A percentile compares a stretch with the other conserved stretches of the same genome.
phyloP scores from a whole-genome alignment of 345 rosid species.

The Pistacia atlantica region DNA sequence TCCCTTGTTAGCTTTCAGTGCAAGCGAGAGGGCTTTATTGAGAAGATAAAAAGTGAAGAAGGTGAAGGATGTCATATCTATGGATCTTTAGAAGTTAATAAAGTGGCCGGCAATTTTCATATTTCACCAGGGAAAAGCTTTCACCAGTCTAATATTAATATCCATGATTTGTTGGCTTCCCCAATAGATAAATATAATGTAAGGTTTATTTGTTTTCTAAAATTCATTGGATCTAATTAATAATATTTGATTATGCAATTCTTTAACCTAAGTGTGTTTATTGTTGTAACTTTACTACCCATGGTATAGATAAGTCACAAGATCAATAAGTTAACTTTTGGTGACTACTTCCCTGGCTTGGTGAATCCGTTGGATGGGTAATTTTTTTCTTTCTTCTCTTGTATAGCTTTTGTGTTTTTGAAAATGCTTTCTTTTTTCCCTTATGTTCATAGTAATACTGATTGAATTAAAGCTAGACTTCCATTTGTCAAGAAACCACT shows the following conservation, averaged over 20 bases:
- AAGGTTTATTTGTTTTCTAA: conserved; percentile 28
- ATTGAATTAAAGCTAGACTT: not conserved
- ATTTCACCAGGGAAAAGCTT: conserved; percentile 84
- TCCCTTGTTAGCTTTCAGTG: conserved; percentile 45
- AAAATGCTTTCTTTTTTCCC: not conserved
- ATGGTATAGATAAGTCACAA: conserved; percentile 72
- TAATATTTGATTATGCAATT: not conserved
- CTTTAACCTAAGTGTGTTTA: not conserved
- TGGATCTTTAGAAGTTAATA: conserved; percentile 86
- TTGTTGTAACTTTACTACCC: conserved; percentile 11
- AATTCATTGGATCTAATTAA: not conserved
- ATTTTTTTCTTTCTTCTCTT: conserved; percentile 19
- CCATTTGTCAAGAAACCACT: too few relatives aligned
- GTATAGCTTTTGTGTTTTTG: not conserved
- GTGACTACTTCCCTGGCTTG: conserved; percentile 81
- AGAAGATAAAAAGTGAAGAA: conserved; percentile 76
- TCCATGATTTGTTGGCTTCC: conserved; percentile 66
- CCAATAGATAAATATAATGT: conserved; percentile 80
- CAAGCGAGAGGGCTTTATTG: conserved; percentile 85
- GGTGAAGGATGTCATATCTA: conserved; percentile 91
- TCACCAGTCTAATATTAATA: conserved; percentile 66
- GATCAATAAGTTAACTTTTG: conserved; percentile 71
- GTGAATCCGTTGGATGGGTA: conserved; percentile 95
- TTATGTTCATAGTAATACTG: not conserved
- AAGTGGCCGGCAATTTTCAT: conserved; percentile 91